Conservation (phyloP, 1,284 basidiomycete species). For the Phellopilus nigrolimitatus region DNA sequence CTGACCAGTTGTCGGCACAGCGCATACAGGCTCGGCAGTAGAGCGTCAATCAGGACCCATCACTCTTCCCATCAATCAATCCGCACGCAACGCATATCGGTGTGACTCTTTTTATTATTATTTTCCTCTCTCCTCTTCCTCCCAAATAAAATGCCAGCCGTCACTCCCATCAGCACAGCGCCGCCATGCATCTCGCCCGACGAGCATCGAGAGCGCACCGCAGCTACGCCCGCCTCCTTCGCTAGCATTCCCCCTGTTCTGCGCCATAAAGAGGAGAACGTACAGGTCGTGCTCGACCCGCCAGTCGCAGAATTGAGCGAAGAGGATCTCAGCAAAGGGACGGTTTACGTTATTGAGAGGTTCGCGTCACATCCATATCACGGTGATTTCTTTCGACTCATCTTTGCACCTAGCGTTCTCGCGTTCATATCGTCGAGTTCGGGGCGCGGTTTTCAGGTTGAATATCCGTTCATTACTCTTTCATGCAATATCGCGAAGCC, state of each 20-base stretch:
- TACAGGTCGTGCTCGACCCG: conserved; percentile 35
- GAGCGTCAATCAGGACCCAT: too few species aligned
- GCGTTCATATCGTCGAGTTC: conserved; percentile 64
- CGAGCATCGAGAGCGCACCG: conserved; percentile 60
- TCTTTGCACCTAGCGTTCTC: conserved; percentile 49
- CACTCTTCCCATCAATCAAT: too few species aligned
- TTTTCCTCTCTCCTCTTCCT: neutral
- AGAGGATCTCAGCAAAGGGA: conserved; percentile 31
- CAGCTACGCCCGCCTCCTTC: conserved; percentile 78
- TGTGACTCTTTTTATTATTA: too few species aligned
- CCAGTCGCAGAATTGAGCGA: conserved; percentile 28
- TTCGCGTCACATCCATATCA: conserved; percentile 20
- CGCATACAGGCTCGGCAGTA: too few species aligned
- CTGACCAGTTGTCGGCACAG: too few species aligned
- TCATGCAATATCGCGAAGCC: conserved; percentile 79
- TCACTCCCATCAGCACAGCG: conserved; percentile 41
- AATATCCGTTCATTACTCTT: conserved; percentile 84
- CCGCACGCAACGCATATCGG: too few species aligned
- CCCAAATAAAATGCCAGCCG: conserved; percentile 25
- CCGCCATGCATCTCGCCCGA: conserved; percentile 65
- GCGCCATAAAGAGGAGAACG: conserved; percentile 34
- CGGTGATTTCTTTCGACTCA: neutral
- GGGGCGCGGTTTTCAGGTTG: conserved; percentile 70
- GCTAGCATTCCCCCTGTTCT: conserved; percentile 37
- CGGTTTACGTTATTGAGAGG: conserved; percentile 43